phyloP scores from a whole-genome alignment of 1,284 basidiomycete genomes.

The Sanghuangporus weigelae region DNA sequence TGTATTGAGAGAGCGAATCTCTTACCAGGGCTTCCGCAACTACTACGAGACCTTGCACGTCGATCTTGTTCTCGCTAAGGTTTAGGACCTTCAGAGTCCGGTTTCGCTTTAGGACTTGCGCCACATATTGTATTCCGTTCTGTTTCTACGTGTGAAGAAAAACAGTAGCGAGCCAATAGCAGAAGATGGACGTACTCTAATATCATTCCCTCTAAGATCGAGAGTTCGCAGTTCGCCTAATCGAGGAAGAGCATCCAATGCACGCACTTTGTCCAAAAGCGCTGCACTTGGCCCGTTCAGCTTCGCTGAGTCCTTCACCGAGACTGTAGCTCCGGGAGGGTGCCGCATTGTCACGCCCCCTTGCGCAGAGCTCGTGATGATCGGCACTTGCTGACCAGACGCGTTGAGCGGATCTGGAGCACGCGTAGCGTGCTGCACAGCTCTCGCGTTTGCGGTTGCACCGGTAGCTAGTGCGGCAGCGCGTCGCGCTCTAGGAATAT shows the following conservation, averaged over 20 bases:
- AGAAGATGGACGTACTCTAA: conserved; percentile 48
- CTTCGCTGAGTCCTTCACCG: conserved; percentile 25
- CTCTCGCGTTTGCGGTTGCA: conserved; percentile 14
- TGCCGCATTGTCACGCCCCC: conserved; percentile 77
- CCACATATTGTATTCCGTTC: conserved; percentile 85
- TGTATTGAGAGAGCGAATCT: conserved; percentile 9
- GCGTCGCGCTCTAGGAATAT: conserved; percentile 63
- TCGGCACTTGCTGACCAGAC: conserved; percentile 53
- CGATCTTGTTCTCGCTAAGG: conserved; percentile 90
- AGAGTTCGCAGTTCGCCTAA: conserved; percentile 84
- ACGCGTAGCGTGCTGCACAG: conserved; percentile 16
- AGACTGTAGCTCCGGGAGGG: conserved; percentile 25
- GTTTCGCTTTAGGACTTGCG: conserved; percentile 94
- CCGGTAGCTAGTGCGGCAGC: conserved; percentile 28
- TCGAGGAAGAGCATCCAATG: conserved; percentile 79
- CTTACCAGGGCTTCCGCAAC: conserved; percentile 87
- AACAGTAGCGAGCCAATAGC: neutral
- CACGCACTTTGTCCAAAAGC: conserved; percentile 73
- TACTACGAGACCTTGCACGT: conserved; percentile 72
- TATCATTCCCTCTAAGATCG: conserved; percentile 89
- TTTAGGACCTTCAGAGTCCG: conserved; percentile 93
- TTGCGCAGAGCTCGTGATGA: conserved; percentile 70
- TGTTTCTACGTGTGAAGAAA: conserved; percentile 26
- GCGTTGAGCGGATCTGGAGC: conserved; percentile 47
- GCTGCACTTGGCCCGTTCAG: conserved; percentile 65